These are phyloP conservation scores for Austropuccinia psidii DNA, from an alignment of 1,284 basidiomycete genomes.

Conservation along the genomic window DNA sequence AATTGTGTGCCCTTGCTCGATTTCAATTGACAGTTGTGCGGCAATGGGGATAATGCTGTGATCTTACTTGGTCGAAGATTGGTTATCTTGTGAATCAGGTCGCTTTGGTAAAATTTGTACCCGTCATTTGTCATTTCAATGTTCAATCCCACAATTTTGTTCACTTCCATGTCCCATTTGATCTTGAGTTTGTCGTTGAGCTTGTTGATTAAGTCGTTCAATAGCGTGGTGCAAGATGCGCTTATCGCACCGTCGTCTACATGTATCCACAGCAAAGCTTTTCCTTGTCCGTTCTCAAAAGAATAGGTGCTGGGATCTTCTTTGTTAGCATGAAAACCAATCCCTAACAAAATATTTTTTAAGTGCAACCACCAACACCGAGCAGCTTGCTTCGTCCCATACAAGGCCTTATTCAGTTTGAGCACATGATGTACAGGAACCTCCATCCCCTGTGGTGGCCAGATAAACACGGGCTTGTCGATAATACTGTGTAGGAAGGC, in stretches of 20 bases:
- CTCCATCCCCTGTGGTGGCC: not conserved
- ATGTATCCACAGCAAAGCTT: slow-evolving; percentile 10
- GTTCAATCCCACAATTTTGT: not conserved
- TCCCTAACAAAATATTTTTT: not conserved
- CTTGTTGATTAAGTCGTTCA: too few relatives aligned
- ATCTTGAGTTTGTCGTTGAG: too few relatives aligned
- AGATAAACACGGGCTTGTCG: too few relatives aligned
- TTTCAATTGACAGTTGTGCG: too few relatives aligned
- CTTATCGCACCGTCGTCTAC: not conserved
- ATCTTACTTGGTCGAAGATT: not conserved
- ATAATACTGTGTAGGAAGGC: too few relatives aligned
- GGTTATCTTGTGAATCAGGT: not conserved
- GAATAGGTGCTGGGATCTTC: not conserved
- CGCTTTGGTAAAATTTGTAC: not conserved
- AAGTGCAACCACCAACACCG: slow-evolving; percentile 16
- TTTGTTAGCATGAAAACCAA: not conserved
- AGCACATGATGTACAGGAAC: not conserved
- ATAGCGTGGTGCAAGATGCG: not conserved
- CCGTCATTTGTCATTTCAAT: not conserved
- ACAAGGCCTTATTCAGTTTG: not conserved
- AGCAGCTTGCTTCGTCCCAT: not conserved
- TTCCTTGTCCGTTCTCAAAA: not conserved
- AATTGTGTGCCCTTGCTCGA: too few relatives aligned
- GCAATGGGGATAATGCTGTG: not conserved
- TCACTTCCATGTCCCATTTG: not conserved